Conservation (phyloP, 352 stramenopile species). For the Phytophthora syringae region DNA sequence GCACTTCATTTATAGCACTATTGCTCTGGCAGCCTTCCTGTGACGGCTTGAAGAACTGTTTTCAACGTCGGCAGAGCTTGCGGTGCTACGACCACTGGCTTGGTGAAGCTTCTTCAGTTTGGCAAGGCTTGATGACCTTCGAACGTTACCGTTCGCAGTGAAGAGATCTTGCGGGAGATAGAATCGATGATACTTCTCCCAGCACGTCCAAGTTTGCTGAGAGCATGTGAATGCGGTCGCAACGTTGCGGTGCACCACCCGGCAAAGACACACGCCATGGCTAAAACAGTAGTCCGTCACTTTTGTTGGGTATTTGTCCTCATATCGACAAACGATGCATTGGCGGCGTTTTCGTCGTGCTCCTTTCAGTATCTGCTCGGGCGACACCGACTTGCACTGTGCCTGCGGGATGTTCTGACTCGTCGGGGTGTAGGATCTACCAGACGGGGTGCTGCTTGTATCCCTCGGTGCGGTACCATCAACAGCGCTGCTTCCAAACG, state of each 20-base stretch:
- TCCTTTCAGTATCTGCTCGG: slow-evolving; percentile 5
- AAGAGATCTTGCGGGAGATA: slow-evolving; percentile 12
- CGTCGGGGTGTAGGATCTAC: neutral
- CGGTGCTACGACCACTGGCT: neutral
- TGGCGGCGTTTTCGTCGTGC: neutral
- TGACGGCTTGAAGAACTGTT: too few relatives aligned
- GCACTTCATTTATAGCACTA: too few relatives aligned
- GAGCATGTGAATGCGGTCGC: slow-evolving; percentile 1
- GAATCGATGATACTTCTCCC: slow-evolving; percentile 14
- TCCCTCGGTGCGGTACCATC: neutral
- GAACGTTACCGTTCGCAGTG: slow-evolving; percentile 9
- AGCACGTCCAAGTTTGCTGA: slow-evolving; percentile 14
- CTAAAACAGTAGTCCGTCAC: slow-evolving; percentile 9
- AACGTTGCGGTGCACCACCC: neutral
- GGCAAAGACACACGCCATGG: slow-evolving; percentile 10
- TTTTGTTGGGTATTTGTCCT: slow-evolving; percentile 9
- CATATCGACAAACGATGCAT: slow-evolving; percentile 15
- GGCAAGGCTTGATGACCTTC: slow-evolving; percentile 1
- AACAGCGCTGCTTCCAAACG: neutral
- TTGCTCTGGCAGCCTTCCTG: too few relatives aligned
- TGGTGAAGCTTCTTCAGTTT: slow-evolving; percentile 6
- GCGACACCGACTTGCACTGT: neutral
- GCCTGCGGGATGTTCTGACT: neutral
- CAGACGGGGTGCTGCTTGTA: neutral
- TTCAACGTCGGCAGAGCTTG: neutral